Percentiles rank a stretch among this genome's conserved stretches.
These are phyloP conservation scores for Cyanophora paradoxa DNA, from an alignment of 78 protist species.

Conservation along the genomic window DNA sequence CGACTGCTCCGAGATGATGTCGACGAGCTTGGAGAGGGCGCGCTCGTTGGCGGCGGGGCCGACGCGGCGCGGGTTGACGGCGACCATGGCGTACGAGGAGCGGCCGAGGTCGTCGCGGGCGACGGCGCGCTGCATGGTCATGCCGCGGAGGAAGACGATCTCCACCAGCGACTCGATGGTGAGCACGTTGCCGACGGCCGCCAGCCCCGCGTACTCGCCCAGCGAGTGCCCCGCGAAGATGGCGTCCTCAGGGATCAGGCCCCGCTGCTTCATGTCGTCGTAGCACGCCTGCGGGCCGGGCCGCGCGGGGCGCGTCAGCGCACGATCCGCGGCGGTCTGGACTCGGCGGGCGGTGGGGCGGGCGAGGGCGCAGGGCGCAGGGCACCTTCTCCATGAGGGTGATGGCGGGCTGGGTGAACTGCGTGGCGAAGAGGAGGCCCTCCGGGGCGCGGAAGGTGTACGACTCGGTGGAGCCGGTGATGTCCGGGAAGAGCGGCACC, in stretches of 20 bases:
- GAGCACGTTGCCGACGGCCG: conserved; percentile 31
- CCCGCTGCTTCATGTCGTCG: conserved; percentile 32
- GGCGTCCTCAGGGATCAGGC: conserved; percentile 22
- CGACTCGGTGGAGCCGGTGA: background rate
- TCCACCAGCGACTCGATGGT: conserved; percentile 31
- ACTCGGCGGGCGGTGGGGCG: too few species aligned
- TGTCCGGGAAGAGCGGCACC: conserved; percentile 11
- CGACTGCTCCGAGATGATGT: background rate
- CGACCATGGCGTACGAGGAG: conserved; percentile 56
- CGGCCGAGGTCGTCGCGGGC: conserved; percentile 33
- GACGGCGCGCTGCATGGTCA: conserved; percentile 62
- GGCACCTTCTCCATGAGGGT: conserved; percentile 46
- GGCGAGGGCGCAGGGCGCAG: too few species aligned
- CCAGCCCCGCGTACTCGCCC: conserved; percentile 64
- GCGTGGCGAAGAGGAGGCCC: conserved; percentile 63
- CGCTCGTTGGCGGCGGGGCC: background rate
- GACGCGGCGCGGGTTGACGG: conserved; percentile 51
- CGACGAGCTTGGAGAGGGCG: background rate
- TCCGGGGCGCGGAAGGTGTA: conserved; percentile 46
- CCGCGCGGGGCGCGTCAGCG: too few species aligned
- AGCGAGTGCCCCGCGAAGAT: conserved; percentile 63
- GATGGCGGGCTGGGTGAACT: conserved; percentile 66
- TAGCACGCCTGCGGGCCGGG: too few species aligned
- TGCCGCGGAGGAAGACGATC: conserved; percentile 46
- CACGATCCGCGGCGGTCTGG: too few species aligned